Evolutionary conservation across 2,329 filamentous ascomycete genomes (phyloP).

Genomic region (Raffaelea albimanens): DNA sequence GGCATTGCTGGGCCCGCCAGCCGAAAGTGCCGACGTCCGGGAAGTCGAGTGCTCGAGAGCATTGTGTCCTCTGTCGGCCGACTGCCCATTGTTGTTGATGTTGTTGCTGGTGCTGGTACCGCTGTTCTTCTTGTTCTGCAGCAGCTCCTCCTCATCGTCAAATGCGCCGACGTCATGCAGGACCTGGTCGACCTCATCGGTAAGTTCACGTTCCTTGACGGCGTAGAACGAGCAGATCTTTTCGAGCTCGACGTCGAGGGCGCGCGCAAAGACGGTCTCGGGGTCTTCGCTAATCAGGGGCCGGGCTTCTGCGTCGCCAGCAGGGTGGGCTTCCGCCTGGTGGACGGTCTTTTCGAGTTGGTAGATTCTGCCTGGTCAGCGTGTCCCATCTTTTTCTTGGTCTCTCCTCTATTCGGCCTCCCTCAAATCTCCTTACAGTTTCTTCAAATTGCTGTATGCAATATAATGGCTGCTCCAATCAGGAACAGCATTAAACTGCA

Average conservation of each 20-base stretch:
- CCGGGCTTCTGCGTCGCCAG: conserved; percentile 68
- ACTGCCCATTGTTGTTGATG: not conserved
- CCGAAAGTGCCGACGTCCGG: conserved; percentile 17
- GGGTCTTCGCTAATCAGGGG: conserved; percentile 72
- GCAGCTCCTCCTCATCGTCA: conserved; percentile 46
- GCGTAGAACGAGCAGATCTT: conserved; percentile 90
- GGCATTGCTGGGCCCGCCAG: conserved; percentile 11
- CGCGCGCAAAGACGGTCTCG: conserved; percentile 70
- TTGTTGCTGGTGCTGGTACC: not conserved
- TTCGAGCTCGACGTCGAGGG: conserved; percentile 81
- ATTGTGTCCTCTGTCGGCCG: not conserved
- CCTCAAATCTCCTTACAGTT: conserved; percentile 60
- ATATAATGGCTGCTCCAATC: conserved; percentile 99
- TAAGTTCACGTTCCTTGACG: conserved; percentile 80
- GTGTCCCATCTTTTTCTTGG: no score
- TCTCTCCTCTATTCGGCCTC: not conserved
- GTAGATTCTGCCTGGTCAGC: conserved; percentile 62
- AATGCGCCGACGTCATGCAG: conserved; percentile 63
- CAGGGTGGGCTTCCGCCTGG: conserved; percentile 45
- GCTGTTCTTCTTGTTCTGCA: conserved; percentile 4
- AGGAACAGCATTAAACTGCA: conserved; percentile 99
- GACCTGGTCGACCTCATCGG: conserved; percentile 70
- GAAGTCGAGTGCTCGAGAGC: not conserved
- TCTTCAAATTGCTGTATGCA: conserved; percentile 97
- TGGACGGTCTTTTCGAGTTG: conserved; percentile 80